Evolutionary conservation across 2,329 filamentous ascomycete genomes (phyloP).

Genomic region (Colletotrichum truncatum): DNA sequence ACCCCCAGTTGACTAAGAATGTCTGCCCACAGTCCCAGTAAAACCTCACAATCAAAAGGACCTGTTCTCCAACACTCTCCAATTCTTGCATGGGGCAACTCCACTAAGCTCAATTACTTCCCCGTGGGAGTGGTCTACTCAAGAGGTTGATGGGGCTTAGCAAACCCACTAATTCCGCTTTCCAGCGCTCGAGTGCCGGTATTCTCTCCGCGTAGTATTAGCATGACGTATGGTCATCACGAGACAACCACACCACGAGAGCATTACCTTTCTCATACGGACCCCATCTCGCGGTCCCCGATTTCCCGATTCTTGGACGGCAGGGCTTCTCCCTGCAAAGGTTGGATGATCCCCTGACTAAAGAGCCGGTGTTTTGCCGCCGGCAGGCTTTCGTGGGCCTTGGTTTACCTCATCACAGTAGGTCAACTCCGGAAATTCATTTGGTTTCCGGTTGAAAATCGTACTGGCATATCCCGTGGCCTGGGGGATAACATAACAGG

Average conservation of each 20-base stretch:
- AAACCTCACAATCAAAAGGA: background rate
- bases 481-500: constrained; percentile 14
- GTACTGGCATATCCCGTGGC: background rate
- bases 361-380: constrained; percentile 18
- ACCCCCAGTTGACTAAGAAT: background rate
- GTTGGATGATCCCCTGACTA: background rate
- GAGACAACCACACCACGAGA: constrained; percentile 8
- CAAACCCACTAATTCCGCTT: background rate
- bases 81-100: background rate
- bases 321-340: background rate
- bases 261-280: background rate
- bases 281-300: background rate
- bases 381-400: background rate
- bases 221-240: constrained; percentile 17
- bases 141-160: background rate
- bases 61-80: background rate
- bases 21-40: background rate
- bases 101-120: constrained; percentile 13
- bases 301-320: background rate
- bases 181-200: background rate
- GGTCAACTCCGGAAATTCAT: background rate
- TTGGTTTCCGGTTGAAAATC: background rate
- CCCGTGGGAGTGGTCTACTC: constrained; percentile 16
- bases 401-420: background rate
- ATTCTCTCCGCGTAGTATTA: constrained; percentile 6